phyloP scores from a whole-genome alignment of 2,329 filamentous ascomycete genomes.

The Cadophora gregata region DNA sequence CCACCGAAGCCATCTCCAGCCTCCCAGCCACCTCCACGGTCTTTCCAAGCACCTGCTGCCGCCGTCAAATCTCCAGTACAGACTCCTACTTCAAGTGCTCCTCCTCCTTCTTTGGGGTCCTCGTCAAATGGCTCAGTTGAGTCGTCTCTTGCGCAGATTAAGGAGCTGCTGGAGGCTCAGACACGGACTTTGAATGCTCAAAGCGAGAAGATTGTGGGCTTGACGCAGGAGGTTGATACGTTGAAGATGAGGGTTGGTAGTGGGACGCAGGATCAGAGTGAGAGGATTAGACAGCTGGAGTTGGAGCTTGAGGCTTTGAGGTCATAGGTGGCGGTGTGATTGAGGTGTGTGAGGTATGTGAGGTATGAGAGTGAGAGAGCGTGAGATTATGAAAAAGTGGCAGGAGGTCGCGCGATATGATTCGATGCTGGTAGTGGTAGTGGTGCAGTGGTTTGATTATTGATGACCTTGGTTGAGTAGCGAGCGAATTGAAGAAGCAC shows the following conservation, averaged over 20 bases:
- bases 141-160: conserved; percentile 76
- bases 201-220: conserved; percentile 72
- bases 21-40: conserved; percentile 35
- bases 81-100: conserved; percentile 48
- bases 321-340: conserved; percentile 17
- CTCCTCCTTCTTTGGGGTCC: conserved; percentile 45
- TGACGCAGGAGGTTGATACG: conserved; percentile 77
- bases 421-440: neutral
- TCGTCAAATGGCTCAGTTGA: conserved; percentile 56
- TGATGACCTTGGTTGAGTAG: conserved; percentile 8
- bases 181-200: conserved; percentile 79
- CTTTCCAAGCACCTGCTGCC: conserved; percentile 29
- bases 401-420: neutral
- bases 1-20: conserved; percentile 43
- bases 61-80: conserved; percentile 37
- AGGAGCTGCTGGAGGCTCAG: conserved; percentile 76
- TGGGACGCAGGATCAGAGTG: conserved; percentile 65
- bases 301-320: conserved; percentile 69
- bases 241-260: conserved; percentile 78
- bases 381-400: neutral
- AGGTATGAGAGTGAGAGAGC: neutral
- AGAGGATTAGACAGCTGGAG: conserved; percentile 71
- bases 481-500: conserved; percentile 7
- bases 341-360: no score
- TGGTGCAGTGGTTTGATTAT: conserved; percentile 1